Conservation (phyloP, 1,284 basidiomycete genomes). For the Sphagnurus paluster region DNA sequence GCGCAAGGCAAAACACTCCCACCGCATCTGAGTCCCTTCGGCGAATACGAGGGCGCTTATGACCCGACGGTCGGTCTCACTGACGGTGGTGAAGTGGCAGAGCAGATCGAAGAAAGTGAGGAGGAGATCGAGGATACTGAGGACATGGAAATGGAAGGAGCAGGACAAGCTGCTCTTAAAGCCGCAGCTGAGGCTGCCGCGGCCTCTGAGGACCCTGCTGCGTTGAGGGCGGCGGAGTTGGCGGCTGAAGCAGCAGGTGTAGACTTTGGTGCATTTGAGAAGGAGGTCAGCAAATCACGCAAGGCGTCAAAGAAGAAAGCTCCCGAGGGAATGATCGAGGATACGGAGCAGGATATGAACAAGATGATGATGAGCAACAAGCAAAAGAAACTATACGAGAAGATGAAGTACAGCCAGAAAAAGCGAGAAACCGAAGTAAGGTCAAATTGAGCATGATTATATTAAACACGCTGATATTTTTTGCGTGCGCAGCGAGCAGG, state of each 20-base stretch:
- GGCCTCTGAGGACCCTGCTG: conserved; percentile 57
- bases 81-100: conserved; percentile 29
- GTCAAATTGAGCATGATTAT: conserved; percentile 15
- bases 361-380: conserved; percentile 99
- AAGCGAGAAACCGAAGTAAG: conserved; percentile 83
- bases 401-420: conserved; percentile 88
- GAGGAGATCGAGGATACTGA: conserved; percentile 11
- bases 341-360: conserved; percentile 86
- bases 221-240: conserved; percentile 87
- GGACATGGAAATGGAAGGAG: conserved; percentile 9
- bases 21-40: conserved; percentile 96
- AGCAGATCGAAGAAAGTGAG: conserved; percentile 33
- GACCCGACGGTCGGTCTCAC: conserved; percentile 53
- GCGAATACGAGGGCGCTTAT: conserved; percentile 79
- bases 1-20: conserved; percentile 87
- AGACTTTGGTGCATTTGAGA: conserved; percentile 82
- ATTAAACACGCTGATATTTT: conserved; percentile 9
- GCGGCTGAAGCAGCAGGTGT: conserved; percentile 91
- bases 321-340: conserved; percentile 27
- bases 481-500: conserved; percentile 48
- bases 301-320: conserved; percentile 50
- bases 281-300: conserved; percentile 70
- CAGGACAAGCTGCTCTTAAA: conserved; percentile 20
- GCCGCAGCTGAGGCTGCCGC: conserved; percentile 30
- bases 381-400: conserved; percentile 94